These are phyloP conservation scores for Penicillium oxalicum DNA, from an alignment of 2,329 filamentous ascomycete genomes.

Conservation along the genomic window DNA sequence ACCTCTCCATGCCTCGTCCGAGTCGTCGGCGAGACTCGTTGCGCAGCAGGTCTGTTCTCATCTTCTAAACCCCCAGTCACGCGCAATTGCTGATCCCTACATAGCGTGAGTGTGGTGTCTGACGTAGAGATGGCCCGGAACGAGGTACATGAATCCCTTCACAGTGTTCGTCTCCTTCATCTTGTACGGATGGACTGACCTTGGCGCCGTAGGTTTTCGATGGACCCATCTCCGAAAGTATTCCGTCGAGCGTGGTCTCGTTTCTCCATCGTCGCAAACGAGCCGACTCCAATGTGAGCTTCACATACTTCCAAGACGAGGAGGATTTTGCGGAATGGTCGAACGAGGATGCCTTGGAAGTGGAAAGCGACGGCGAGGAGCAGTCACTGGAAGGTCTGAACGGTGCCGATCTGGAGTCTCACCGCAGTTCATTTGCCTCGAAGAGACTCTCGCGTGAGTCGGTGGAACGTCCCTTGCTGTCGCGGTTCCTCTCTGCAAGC, in stretches of 20 bases:
- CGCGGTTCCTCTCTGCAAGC: conserved; percentile 63
- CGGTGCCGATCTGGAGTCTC: conserved; percentile 34
- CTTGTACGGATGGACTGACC: background rate
- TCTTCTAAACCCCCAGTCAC: background rate
- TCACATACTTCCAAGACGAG: conserved; percentile 75
- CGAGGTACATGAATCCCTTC: conserved; percentile 55
- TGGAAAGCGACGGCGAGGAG: conserved; percentile 41
- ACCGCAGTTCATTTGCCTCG: conserved; percentile 26
- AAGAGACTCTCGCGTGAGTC: conserved; percentile 39
- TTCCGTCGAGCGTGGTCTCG: conserved; percentile 89
- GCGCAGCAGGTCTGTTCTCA: conserved; percentile 32
- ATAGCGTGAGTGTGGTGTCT: conserved; percentile 69
- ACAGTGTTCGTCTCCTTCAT: too few relatives aligned
- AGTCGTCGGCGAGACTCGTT: conserved; percentile 33
- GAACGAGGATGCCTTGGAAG: conserved; percentile 45
- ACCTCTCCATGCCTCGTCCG: conserved; percentile 17
- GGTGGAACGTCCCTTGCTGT: conserved; percentile 56
- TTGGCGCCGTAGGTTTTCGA: conserved; percentile 60
- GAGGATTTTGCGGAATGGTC: conserved; percentile 53
- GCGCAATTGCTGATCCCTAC: conserved; percentile 14
- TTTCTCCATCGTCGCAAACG: conserved; percentile 79
- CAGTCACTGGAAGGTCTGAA: conserved; percentile 36
- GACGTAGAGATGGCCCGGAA: conserved; percentile 99
- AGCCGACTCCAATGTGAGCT: conserved; percentile 80
- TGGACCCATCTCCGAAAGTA: conserved; percentile 86